Evolutionary conservation across 169 alveolate genomes (phyloP).

Genomic region (Plasmodium coatneyi): DNA sequence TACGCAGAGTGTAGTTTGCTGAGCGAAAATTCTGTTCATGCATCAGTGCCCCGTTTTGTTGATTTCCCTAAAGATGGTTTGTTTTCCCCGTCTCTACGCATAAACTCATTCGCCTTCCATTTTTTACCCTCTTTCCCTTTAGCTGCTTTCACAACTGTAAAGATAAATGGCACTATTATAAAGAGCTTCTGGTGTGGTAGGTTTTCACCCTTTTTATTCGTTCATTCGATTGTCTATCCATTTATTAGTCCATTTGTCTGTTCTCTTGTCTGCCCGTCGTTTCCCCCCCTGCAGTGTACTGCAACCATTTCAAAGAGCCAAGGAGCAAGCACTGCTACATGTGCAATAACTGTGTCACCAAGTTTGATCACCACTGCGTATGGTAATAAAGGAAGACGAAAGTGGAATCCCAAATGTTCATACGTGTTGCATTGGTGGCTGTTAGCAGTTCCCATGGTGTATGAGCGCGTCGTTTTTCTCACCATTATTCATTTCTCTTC

Average conservation of each 20-base stretch:
- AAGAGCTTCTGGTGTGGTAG: slow-evolving; percentile 66
- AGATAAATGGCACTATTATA: slow-evolving; percentile 63
- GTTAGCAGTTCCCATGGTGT: background rate
- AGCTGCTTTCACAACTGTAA: slow-evolving; percentile 73
- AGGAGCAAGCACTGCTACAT: slow-evolving; percentile 95
- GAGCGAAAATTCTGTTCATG: background rate
- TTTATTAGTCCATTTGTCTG: background rate
- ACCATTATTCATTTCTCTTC: background rate
- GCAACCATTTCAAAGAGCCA: slow-evolving; percentile 87
- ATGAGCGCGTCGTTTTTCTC: background rate
- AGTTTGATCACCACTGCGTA: slow-evolving; percentile 98
- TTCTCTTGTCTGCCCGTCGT: background rate
- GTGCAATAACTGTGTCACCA: slow-evolving; percentile 92
- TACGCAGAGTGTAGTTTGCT: background rate
- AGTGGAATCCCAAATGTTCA: background rate
- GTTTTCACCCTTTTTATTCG: background rate
- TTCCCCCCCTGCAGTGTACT: slow-evolving; percentile 33
- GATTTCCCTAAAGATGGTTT: background rate
- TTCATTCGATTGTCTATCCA: background rate
- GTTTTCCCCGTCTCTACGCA: background rate
- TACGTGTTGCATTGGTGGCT: background rate
- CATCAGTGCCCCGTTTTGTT: background rate
- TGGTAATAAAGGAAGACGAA: slow-evolving; percentile 76
- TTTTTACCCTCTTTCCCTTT: background rate
- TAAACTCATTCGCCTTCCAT: background rate